These are phyloP conservation scores for Cyclanthera cordifolia DNA, from an alignment of 306 rosid species.

Conservation along the genomic window DNA sequence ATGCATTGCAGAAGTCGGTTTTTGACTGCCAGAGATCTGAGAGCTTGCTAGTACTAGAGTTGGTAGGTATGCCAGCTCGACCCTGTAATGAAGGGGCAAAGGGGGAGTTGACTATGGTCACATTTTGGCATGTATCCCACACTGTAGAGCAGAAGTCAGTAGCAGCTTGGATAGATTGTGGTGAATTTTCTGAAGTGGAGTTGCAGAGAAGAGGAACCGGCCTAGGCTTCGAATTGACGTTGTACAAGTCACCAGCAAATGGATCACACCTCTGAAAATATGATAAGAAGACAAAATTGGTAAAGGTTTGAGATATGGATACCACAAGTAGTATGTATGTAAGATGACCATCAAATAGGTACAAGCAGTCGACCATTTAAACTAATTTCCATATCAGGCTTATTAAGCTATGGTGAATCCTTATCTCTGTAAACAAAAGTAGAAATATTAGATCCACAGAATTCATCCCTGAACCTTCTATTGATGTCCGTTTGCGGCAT, in stretches of 20 bases:
- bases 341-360: slow-evolving; percentile 3
- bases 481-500: not conserved
- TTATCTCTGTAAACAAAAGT: too few species aligned
- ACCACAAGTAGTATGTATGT: not conserved
- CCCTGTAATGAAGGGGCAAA: slow-evolving; percentile 60
- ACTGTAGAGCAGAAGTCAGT: slow-evolving; percentile 51
- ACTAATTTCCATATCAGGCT: not conserved
- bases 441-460: too few species aligned
- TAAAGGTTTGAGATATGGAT: not conserved
- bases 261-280: slow-evolving; percentile 67
- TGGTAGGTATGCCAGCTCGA: slow-evolving; percentile 35
- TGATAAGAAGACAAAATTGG: not conserved
- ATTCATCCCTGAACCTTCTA: not conserved
- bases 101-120: slow-evolving; percentile 59
- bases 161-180: slow-evolving; percentile 47
- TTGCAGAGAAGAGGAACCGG: slow-evolving; percentile 77
- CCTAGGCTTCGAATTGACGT: slow-evolving; percentile 38
- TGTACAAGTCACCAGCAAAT: slow-evolving; percentile 62
- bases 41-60: slow-evolving; percentile 36
- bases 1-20: slow-evolving; percentile 60
- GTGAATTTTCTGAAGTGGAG: slow-evolving; percentile 55
- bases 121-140: slow-evolving; percentile 80
- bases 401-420: not conserved
- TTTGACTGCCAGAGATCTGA: slow-evolving; percentile 69
- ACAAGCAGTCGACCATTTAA: not conserved